Conservation (phyloP, 805 yeast species). For the Kodamaea laetipori region DNA sequence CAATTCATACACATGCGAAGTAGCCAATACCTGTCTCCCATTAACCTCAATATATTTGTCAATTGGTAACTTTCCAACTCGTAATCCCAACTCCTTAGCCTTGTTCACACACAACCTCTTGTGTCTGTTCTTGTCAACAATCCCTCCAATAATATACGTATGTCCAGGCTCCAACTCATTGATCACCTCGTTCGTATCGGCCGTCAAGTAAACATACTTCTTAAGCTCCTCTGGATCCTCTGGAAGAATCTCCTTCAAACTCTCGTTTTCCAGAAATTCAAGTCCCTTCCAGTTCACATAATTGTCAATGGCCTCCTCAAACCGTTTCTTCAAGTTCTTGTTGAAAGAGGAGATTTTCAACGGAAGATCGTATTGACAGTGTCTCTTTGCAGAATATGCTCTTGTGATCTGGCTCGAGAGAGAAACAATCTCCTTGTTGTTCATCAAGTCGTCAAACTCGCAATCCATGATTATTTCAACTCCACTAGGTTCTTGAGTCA, state of each 20-base stretch:
- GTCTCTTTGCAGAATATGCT: conserved; percentile 75
- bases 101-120: conserved; percentile 77
- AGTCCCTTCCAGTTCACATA: conserved; percentile 72
- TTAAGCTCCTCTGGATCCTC: conserved; percentile 29
- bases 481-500: conserved; percentile 50
- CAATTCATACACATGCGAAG: conserved; percentile 92
- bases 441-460: conserved; percentile 88
- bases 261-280: conserved; percentile 43
- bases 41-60: conserved; percentile 79
- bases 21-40: conserved; percentile 88
- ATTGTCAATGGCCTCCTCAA: conserved; percentile 60
- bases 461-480: conserved; percentile 78
- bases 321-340: conserved; percentile 64
- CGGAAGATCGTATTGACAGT: conserved; percentile 56
- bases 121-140: conserved; percentile 92
- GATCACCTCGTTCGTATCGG: conserved; percentile 78
- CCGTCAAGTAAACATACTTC: conserved; percentile 70
- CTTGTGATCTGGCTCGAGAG: conserved; percentile 80
- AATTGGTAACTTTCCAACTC: conserved; percentile 81
- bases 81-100: conserved; percentile 70
- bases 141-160: conserved; percentile 91
- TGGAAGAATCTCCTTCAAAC: conserved; percentile 32
- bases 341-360: conserved; percentile 66
- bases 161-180: conserved; percentile 63
- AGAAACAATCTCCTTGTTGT: conserved; percentile 66